These are phyloP conservation scores for Miscanthus lutarioriparius DNA, from an alignment of 176 grass and related monocot species.

Conservation along the genomic window DNA sequence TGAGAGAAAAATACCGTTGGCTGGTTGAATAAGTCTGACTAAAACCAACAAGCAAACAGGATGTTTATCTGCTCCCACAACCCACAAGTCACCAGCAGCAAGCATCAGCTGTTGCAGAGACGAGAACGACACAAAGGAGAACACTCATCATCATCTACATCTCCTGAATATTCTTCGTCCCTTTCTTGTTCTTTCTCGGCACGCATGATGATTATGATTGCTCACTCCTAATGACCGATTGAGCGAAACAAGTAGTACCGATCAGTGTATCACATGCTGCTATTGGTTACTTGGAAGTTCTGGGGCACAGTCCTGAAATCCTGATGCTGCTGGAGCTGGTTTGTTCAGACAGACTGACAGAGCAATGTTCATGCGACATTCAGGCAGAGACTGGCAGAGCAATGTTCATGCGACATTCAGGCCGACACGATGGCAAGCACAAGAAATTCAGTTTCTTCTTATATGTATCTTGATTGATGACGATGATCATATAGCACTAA, in stretches of 20 bases:
- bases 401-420: neutral
- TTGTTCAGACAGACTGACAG: neutral
- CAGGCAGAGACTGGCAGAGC: neutral
- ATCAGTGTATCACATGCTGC: neutral
- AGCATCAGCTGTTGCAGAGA: neutral
- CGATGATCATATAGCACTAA: constrained; percentile 33
- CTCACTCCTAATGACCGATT: neutral
- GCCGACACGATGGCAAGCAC: too few species aligned
- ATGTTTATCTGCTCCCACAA: constrained; percentile 25
- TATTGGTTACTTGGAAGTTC: neutral
- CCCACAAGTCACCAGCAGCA: neutral
- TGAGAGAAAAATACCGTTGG: too few species aligned
- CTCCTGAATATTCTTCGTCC: too few species aligned
- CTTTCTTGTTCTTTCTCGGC: too few species aligned
- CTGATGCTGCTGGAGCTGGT: too few species aligned
- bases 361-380: constrained; percentile 1
- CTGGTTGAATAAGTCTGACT: too few species aligned
- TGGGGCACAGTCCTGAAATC: neutral
- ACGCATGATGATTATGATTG: neutral
- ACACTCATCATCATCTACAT: neutral
- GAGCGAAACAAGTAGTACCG: neutral
- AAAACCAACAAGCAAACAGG: too few species aligned
- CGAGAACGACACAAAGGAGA: neutral
- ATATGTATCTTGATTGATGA: constrained; percentile 33
- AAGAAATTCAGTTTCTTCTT: neutral